A percentile compares a stretch with the other conserved stretches of the same genome.
Evolutionary conservation across 176 grass and related monocot genomes (phyloP).

Genomic region (Canna indica): DNA sequence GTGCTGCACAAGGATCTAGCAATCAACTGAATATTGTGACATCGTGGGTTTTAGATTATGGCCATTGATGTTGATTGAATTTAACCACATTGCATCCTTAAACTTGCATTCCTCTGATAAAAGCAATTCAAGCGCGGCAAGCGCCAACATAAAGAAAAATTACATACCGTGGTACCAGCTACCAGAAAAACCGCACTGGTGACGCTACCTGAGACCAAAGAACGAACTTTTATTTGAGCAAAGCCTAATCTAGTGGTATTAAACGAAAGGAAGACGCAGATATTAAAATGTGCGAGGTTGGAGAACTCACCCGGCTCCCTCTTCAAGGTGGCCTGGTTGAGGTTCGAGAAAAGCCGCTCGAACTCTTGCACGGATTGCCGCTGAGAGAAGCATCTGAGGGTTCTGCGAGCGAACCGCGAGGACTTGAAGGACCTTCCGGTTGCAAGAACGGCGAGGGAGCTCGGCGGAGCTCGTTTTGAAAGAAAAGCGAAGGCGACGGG

Average conservation of each 20-base stretch:
- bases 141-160: background rate
- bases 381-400: slow-evolving; percentile 32
- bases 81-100: slow-evolving; percentile 3
- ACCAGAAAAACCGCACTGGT: slow-evolving; percentile 61
- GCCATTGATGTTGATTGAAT: background rate
- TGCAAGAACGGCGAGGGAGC: background rate
- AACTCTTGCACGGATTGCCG: slow-evolving; percentile 32
- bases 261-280: slow-evolving; percentile 1
- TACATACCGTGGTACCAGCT: slow-evolving; percentile 68
- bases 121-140: background rate
- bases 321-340: slow-evolving; percentile 85
- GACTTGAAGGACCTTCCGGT: background rate
- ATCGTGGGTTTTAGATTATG: background rate
- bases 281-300: too few species aligned
- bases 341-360: slow-evolving; percentile 80
- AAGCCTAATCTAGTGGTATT: background rate
- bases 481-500: background rate
- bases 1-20: too few species aligned
- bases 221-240: background rate
- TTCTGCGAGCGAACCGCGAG: background rate
- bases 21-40: background rate
- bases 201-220: slow-evolving; percentile 51
- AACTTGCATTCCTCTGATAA: background rate
- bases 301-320: slow-evolving; percentile 50
- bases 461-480: background rate